A percentile compares a stretch with the other conserved stretches of the same genome.
phyloP scores from a whole-genome alignment of 2,329 filamentous ascomycete species.

The Neopestalotiopsis rosae region DNA sequence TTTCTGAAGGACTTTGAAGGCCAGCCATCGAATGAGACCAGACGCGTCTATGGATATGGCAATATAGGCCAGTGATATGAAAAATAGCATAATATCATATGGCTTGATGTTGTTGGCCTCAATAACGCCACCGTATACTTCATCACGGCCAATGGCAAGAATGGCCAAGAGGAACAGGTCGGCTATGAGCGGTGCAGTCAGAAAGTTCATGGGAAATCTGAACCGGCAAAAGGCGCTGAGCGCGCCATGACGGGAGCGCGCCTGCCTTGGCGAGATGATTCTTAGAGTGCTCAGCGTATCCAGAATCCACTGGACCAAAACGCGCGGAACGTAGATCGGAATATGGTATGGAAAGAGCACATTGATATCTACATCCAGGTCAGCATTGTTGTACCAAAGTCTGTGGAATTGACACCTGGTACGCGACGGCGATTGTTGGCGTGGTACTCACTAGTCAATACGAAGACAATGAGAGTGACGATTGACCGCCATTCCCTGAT shows the following conservation, averaged over 20 bases:
- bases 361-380: slow-evolving; percentile 59
- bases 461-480: slow-evolving; percentile 71
- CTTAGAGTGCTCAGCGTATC: slow-evolving; percentile 49
- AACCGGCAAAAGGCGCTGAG: slow-evolving; percentile 45
- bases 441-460: slow-evolving; percentile 68
- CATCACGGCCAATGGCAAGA: slow-evolving; percentile 66
- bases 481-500: slow-evolving; percentile 74
- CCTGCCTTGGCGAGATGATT: slow-evolving; percentile 55
- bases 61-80: slow-evolving; percentile 76
- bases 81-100: slow-evolving; percentile 77
- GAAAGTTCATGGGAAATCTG: slow-evolving; percentile 70
- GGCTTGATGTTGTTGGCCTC: slow-evolving; percentile 70
- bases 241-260: slow-evolving; percentile 29
- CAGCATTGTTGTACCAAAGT: not conserved
- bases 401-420: not conserved
- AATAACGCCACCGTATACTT: slow-evolving; percentile 72
- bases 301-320: slow-evolving; percentile 49
- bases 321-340: slow-evolving; percentile 63
- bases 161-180: slow-evolving; percentile 76
- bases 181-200: slow-evolving; percentile 73
- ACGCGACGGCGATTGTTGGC: not conserved
- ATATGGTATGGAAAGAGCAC: slow-evolving; percentile 74
- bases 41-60: slow-evolving; percentile 80
- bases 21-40: slow-evolving; percentile 72
- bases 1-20: slow-evolving; percentile 72